These are phyloP conservation scores for Theobroma cacao DNA, from an alignment of 345 rosid genomes.

Conservation along the genomic window DNA sequence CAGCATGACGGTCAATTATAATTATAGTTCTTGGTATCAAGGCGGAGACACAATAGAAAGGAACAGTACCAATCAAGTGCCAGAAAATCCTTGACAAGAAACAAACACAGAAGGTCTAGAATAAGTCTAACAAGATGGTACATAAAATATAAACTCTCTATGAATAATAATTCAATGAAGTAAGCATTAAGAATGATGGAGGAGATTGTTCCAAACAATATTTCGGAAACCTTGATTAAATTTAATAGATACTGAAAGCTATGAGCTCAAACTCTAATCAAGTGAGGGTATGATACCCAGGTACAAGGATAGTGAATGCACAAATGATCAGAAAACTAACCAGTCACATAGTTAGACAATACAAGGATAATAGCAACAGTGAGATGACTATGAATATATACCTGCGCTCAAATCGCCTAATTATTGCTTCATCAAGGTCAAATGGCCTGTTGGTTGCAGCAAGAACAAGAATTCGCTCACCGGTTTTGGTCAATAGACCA, in stretches of 20 bases:
- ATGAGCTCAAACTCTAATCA: neutral
- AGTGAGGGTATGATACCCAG: no score
- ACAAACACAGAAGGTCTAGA: neutral
- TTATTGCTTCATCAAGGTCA: conserved; percentile 99
- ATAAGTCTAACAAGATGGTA: neutral
- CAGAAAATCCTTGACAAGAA: conserved; percentile 1
- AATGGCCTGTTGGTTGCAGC: conserved; percentile 99
- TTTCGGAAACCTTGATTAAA: neutral
- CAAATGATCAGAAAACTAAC: neutral
- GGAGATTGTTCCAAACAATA: neutral
- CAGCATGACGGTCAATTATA: neutral
- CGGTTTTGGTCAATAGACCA: conserved; percentile 82
- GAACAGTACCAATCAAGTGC: neutral
- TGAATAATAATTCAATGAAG: neutral
- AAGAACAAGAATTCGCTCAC: conserved; percentile 89
- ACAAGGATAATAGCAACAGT: neutral
- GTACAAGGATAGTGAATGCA: neutral
- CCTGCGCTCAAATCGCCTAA: conserved; percentile 98
- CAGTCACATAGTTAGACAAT: neutral
- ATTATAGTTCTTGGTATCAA: neutral
- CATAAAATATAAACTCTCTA: neutral
- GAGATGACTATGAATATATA: conserved; percentile 15
- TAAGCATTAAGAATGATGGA: neutral
- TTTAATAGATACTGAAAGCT: neutral
- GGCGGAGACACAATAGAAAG: no score